These are phyloP conservation scores for Neurospora sp. DNA, from an alignment of 495 filamentous ascomycete species.

Conservation along the genomic window DNA sequence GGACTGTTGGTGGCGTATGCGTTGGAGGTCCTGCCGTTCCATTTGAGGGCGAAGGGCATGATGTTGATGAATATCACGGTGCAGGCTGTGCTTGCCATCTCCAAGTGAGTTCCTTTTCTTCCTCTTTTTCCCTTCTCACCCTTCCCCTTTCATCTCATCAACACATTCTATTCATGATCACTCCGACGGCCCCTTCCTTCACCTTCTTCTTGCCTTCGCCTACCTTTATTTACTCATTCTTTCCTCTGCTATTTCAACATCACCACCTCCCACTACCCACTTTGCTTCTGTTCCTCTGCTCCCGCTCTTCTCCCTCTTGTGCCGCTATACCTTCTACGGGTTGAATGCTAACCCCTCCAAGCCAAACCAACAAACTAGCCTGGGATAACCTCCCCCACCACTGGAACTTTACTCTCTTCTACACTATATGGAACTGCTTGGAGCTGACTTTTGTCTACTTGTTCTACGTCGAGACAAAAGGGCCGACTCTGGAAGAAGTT, in stretches of 20 bases:
- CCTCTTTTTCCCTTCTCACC: background rate
- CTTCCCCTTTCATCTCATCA: background rate
- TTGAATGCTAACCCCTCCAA: constrained; percentile 18
- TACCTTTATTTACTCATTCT: background rate
- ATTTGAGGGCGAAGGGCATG: constrained; percentile 60
- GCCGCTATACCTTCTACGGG: background rate
- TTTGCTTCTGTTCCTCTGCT: background rate
- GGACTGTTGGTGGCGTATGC: constrained; percentile 56
- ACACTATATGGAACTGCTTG: constrained; percentile 49
- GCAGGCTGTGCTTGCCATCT: constrained; percentile 49
- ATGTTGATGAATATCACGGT: constrained; percentile 54
- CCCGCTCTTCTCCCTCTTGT: background rate
- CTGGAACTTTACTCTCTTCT: constrained; percentile 56
- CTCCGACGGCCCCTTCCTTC: background rate
- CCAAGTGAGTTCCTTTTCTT: constrained; percentile 27
- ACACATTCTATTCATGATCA: background rate
- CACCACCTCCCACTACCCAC: background rate
- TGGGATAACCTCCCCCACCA: constrained; percentile 43
- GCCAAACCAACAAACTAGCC: constrained; percentile 52
- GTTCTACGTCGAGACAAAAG: constrained; percentile 57
- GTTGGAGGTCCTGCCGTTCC: constrained; percentile 58
- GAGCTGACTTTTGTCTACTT: constrained; percentile 55
- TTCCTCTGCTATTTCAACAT: background rate
- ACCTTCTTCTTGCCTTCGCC: background rate
- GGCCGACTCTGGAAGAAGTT: constrained; percentile 55